Percentiles rank a stretch among this genome's conserved stretches.
phyloP scores from a whole-genome alignment of 257 asterid species.

The Fraxinus excelsior region DNA sequence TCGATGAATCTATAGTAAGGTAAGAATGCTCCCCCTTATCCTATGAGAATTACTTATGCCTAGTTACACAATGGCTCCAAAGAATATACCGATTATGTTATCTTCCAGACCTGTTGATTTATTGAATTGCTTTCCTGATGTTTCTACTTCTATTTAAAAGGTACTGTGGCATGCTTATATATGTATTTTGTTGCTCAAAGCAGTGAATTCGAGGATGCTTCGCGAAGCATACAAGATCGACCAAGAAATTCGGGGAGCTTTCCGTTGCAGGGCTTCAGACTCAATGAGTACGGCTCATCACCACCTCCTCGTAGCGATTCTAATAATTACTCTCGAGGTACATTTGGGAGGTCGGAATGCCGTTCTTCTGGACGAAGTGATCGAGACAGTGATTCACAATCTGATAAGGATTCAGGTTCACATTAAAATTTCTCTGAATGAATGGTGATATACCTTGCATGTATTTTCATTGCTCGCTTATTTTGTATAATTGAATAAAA shows the following conservation, averaged over 20 bases:
- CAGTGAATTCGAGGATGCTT: conserved; percentile 70
- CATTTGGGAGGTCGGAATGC: conserved; percentile 76
- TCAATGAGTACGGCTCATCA: conserved; percentile 63
- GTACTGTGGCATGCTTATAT: conserved; percentile 16
- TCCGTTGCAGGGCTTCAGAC: conserved; percentile 58
- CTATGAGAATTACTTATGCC: conserved; percentile 6
- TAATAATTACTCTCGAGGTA: conserved; percentile 45
- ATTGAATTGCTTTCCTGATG: conserved; percentile 16
- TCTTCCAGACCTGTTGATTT: not conserved
- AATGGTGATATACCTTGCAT: not conserved
- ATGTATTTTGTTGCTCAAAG: conserved; percentile 29
- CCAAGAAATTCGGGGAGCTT: conserved; percentile 50
- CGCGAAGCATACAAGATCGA: conserved; percentile 55
- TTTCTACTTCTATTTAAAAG: conserved; percentile 16
- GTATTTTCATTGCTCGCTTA: not conserved
- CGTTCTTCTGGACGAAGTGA: conserved; percentile 65
- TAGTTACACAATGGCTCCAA: conserved; percentile 1
- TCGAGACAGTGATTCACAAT: conserved; percentile 74
- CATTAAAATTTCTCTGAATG: conserved; percentile 20
- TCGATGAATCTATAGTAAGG: conserved; percentile 60
- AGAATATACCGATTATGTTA: not conserved
- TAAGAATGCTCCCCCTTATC: conserved; percentile 16
- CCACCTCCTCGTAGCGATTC: conserved; percentile 77
- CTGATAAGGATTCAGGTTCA: conserved; percentile 83
- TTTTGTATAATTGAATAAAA: conserved; percentile 13